These are phyloP conservation scores for Podaxis sp. DNA, from an alignment of 768 basidiomycete genomes.

Conservation along the genomic window DNA sequence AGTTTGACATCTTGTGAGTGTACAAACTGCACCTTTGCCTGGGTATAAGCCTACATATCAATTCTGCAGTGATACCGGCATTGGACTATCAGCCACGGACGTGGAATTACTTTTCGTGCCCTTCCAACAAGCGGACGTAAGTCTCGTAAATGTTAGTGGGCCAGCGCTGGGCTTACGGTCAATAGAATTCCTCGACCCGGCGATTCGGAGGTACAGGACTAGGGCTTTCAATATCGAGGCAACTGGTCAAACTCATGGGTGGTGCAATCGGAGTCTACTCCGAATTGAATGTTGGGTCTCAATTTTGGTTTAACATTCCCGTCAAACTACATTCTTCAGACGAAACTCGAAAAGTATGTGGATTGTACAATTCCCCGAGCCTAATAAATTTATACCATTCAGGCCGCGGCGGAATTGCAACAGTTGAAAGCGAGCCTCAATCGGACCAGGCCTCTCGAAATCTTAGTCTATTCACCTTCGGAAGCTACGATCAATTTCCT, in stretches of 20 bases:
- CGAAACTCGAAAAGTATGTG: conserved; percentile 54
- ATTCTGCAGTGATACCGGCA: conserved; percentile 61
- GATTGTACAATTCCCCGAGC: background rate
- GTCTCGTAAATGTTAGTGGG: conserved; percentile 6
- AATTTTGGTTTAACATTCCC: conserved; percentile 75
- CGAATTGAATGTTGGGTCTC: conserved; percentile 59
- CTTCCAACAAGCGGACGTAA: conserved; percentile 71
- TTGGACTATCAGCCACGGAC: conserved; percentile 65
- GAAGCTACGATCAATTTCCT: conserved; percentile 56
- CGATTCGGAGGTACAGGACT: conserved; percentile 78
- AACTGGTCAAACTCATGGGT: conserved; percentile 74
- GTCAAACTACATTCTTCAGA: conserved; percentile 54
- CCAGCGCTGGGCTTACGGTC: background rate
- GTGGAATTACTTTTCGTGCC: conserved; percentile 69
- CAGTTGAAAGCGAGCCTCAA: conserved; percentile 45
- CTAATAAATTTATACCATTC: conserved; percentile 1
- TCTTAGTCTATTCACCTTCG: conserved; percentile 61
- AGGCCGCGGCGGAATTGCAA: conserved; percentile 49
- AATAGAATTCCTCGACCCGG: conserved; percentile 66
- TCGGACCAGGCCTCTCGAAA: conserved; percentile 41
- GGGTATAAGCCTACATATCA: background rate
- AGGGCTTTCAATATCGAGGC: conserved; percentile 71
- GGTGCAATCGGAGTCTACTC: conserved; percentile 72
- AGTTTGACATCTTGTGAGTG: conserved; percentile 63
- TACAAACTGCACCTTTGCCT: background rate